A percentile compares a stretch with the other conserved stretches of the same genome.
Evolutionary conservation across 2,329 filamentous ascomycete species (phyloP).

Genomic region (Blastomyces parvus): DNA sequence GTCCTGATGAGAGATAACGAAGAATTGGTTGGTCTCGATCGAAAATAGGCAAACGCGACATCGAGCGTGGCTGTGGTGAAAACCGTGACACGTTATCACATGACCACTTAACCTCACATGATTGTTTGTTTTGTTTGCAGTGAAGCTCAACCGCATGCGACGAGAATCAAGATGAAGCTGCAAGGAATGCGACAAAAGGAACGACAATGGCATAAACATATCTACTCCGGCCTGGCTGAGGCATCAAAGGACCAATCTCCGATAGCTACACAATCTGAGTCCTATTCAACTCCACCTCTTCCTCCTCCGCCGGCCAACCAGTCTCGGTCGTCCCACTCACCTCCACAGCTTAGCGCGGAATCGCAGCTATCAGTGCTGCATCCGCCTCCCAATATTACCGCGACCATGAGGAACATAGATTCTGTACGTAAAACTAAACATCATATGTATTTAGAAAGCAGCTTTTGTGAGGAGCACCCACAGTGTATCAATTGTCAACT

Average conservation of each 20-base stretch:
- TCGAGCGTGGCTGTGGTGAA: neutral
- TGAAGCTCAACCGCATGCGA: neutral
- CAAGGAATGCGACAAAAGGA: neutral
- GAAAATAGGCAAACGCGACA: neutral
- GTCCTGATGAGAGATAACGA: neutral
- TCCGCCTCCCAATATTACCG: neutral
- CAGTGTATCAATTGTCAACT: neutral
- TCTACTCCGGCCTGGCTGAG: constrained; percentile 5
- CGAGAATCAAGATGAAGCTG: neutral
- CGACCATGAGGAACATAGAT: constrained; percentile 8
- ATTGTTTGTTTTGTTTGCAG: constrained; percentile 19
- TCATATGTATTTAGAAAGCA: neutral
- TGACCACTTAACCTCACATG: constrained; percentile 8
- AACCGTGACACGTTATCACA: constrained; percentile 1
- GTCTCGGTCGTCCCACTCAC: neutral
- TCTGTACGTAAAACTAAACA: constrained; percentile 6
- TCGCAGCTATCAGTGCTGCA: neutral
- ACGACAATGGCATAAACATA: neutral
- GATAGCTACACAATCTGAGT: constrained; percentile 3
- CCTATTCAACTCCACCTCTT: neutral
- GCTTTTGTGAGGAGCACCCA: neutral
- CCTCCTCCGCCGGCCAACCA: constrained; percentile 4
- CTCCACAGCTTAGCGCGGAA: constrained; percentile 9
- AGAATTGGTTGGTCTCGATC: neutral
- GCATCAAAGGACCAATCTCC: constrained; percentile 5